phyloP scores from a whole-genome alignment of 768 basidiomycete genomes.

The Boletus sensibilis region DNA sequence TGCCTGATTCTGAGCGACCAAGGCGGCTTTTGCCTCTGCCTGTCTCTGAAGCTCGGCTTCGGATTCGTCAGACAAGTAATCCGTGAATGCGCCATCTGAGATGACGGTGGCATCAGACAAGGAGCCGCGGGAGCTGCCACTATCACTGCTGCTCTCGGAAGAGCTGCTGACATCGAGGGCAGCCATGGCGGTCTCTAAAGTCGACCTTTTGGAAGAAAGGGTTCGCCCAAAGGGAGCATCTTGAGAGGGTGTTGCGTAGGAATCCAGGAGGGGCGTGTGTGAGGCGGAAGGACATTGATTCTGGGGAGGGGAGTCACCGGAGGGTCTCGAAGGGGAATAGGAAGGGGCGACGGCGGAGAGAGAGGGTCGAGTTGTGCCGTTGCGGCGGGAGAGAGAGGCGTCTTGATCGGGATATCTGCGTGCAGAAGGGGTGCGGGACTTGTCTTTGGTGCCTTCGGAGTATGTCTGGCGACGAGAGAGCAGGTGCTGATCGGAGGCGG shows the following conservation, averaged over 20 bases:
- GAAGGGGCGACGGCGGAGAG: conserved; percentile 41
- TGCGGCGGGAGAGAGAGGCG: conserved; percentile 44
- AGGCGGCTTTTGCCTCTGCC: conserved; percentile 75
- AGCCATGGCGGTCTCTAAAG: conserved; percentile 41
- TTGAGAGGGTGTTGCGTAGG: conserved; percentile 24
- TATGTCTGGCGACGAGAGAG: conserved; percentile 49
- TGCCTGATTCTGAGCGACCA: conserved; percentile 74
- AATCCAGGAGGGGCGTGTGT: conserved; percentile 25
- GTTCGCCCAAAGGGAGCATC: conserved; percentile 36
- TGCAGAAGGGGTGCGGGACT: conserved; percentile 58
- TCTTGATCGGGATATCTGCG: conserved; percentile 62
- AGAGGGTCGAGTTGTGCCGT: conserved; percentile 46
- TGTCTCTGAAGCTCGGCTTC: conserved; percentile 85
- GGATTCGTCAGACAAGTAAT: conserved; percentile 91
- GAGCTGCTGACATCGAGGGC: conserved; percentile 40
- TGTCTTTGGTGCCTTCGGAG: conserved; percentile 53
- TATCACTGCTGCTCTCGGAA: conserved; percentile 62
- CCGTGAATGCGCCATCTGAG: conserved; percentile 85
- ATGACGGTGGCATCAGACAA: conserved; percentile 75
- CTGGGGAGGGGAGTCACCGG: conserved; percentile 19
- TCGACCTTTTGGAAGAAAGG: conserved; percentile 31
- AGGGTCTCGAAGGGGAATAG: conserved; percentile 23
- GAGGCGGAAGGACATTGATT: conserved; percentile 19
- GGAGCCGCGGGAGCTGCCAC: conserved; percentile 48
- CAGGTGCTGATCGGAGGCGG: conserved; percentile 44